phyloP scores from a whole-genome alignment of 2,329 filamentous ascomycete genomes.

The Fusarium pilosicola region DNA sequence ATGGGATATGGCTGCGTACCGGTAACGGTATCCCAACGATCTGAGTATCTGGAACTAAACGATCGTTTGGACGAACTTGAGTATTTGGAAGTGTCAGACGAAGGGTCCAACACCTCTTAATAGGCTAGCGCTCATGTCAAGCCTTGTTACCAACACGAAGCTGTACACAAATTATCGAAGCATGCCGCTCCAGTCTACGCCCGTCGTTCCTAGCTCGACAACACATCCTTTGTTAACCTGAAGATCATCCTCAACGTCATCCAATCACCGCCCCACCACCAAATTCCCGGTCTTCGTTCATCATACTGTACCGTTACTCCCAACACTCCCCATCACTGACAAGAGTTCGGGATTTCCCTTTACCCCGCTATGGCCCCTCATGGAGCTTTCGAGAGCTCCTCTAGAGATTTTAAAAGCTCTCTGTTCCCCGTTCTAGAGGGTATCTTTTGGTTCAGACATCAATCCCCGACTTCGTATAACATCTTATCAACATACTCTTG shows the following conservation, averaged over 20 bases:
- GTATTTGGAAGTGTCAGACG: background rate
- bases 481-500: background rate
- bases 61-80: background rate
- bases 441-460: background rate
- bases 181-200: conserved; percentile 15
- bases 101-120: background rate
- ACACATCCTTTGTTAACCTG: conserved; percentile 5
- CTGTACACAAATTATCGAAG: conserved; percentile 25
- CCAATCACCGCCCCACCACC: conserved; percentile 44
- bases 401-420: conserved; percentile 18
- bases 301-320: conserved; percentile 20
- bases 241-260: conserved; percentile 44
- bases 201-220: conserved; percentile 26
- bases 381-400: conserved; percentile 38
- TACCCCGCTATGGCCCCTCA: conserved; percentile 45
- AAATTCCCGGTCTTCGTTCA: conserved; percentile 27
- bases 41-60: conserved; percentile 11
- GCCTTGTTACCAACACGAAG: background rate
- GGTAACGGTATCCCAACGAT: conserved; percentile 6
- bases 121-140: background rate
- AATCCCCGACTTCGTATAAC: conserved; percentile 8
- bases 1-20: background rate
- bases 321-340: conserved; percentile 24
- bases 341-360: conserved; percentile 33
- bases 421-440: background rate